A percentile compares a stretch with the other conserved stretches of the same genome.
phyloP scores from a whole-genome alignment of 192 early-diverging fungal species.

The Coemansia sp. region DNA sequence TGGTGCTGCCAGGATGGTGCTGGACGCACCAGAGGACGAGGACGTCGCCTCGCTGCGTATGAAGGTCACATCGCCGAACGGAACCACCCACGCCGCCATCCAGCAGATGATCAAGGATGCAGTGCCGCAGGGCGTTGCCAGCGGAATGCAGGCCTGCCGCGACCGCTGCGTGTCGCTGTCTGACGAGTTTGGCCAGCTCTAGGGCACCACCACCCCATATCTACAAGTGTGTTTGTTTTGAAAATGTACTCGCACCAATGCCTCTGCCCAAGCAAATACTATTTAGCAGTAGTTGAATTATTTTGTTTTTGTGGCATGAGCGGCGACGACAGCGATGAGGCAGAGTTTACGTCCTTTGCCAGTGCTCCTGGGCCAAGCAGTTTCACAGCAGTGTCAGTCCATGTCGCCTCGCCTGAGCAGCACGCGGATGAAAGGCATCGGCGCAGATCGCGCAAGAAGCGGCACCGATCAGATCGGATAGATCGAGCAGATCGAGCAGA shows the following conservation, averaged over 20 bases:
- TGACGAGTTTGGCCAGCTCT: slow-evolving; percentile 47
- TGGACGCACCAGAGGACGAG: slow-evolving; percentile 53
- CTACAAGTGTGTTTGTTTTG: no score
- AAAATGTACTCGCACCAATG: no score
- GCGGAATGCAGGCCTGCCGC: slow-evolving; percentile 25
- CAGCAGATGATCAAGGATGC: slow-evolving; percentile 63
- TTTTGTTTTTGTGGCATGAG: neutral
- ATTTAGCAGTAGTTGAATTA: no score
- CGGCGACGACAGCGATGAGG: slow-evolving; percentile 30
- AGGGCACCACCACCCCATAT: neutral
- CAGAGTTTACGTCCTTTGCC: slow-evolving; percentile 23
- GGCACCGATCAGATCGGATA: no score
- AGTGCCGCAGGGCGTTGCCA: slow-evolving; percentile 32
- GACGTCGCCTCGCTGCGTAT: slow-evolving; percentile 71
- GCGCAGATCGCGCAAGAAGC: neutral
- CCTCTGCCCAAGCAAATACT: no score
- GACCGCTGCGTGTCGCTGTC: slow-evolving; percentile 32
- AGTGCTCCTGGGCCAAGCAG: slow-evolving; percentile 11
- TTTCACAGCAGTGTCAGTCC: neutral
- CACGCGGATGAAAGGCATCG: neutral
- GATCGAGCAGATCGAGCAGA: no score
- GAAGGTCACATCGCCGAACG: slow-evolving; percentile 92
- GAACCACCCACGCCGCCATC: slow-evolving; percentile 90
- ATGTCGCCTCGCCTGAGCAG: neutral
- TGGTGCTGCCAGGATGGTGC: slow-evolving; percentile 84